These are phyloP conservation scores for Corinectria fuckeliana DNA, from an alignment of 2,329 filamentous ascomycete species.

Conservation along the genomic window DNA sequence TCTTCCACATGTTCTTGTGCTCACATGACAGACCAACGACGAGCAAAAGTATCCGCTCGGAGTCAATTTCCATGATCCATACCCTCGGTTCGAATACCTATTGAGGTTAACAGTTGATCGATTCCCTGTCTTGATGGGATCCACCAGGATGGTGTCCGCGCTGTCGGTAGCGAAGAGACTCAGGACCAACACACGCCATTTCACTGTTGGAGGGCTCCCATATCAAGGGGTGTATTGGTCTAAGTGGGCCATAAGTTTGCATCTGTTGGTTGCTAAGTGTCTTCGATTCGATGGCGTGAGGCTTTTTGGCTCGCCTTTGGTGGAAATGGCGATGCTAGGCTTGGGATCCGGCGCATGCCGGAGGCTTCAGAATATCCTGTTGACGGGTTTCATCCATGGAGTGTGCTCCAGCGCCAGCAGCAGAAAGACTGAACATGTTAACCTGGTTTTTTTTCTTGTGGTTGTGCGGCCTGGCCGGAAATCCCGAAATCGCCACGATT, in stretches of 20 bases:
- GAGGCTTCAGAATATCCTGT: not conserved
- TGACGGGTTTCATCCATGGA: not conserved
- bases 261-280: not conserved
- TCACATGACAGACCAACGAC: not conserved
- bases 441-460: not conserved
- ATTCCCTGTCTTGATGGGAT: not conserved
- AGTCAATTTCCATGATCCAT: not conserved
- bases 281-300: not conserved
- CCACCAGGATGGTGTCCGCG: not conserved
- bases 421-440: too few species aligned
- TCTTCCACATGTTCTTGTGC: not conserved
- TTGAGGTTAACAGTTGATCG: not conserved
- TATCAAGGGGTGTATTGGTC: not conserved
- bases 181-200: slow-evolving; percentile 13
- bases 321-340: not conserved
- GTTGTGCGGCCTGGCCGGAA: not conserved
- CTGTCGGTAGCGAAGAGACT: slow-evolving; percentile 13
- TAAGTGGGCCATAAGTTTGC: not conserved
- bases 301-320: not conserved
- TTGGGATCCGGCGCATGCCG: not conserved
- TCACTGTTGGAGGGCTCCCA: not conserved
- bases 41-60: not conserved
- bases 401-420: not conserved
- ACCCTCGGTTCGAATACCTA: not conserved
- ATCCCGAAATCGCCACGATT: not conserved